These are phyloP conservation scores for Coniochaeta prunicola DNA, from an alignment of 2,329 filamentous ascomycete genomes.

Conservation along the genomic window DNA sequence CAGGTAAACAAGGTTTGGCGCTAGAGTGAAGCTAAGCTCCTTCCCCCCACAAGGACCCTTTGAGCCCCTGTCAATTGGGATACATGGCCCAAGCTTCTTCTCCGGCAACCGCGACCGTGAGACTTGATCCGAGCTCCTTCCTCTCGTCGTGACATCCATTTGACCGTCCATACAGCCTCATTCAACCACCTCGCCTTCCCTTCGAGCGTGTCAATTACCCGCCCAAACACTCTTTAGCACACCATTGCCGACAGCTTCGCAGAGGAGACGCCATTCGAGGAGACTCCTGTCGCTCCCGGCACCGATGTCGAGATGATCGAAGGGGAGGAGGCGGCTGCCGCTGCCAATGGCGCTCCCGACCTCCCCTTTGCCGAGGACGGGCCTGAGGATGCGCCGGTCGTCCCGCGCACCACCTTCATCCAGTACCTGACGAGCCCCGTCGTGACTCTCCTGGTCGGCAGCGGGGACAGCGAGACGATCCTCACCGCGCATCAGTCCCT, in stretches of 20 bases:
- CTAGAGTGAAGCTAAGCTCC: background rate
- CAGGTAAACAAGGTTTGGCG: background rate
- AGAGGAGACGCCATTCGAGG: conserved; percentile 18
- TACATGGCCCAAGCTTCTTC: background rate
- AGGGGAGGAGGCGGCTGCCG: conserved; percentile 26
- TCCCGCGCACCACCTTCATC: conserved; percentile 37
- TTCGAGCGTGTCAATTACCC: background rate
- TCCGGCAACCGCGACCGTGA: background rate
- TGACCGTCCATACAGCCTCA: background rate
- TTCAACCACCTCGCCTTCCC: background rate
- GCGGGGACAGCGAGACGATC: conserved; percentile 49
- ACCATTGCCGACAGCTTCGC: conserved; percentile 18
- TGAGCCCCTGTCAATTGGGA: background rate
- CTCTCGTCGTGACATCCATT: background rate
- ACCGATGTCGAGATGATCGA: conserved; percentile 20
- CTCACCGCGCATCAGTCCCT: conserved; percentile 77
- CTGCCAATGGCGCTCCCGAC: conserved; percentile 25
- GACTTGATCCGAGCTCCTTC: background rate
- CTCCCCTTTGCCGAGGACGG: conserved; percentile 31
- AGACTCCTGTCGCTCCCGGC: conserved; percentile 13
- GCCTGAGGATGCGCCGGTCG: conserved; percentile 21
- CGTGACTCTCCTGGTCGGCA: conserved; percentile 59
- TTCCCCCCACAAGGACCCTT: background rate
- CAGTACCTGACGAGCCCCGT: conserved; percentile 63
- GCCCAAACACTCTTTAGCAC: background rate